Conservation (phyloP, 176 grass and related monocot genomes). For the Chrysopogon serrulatus region DNA sequence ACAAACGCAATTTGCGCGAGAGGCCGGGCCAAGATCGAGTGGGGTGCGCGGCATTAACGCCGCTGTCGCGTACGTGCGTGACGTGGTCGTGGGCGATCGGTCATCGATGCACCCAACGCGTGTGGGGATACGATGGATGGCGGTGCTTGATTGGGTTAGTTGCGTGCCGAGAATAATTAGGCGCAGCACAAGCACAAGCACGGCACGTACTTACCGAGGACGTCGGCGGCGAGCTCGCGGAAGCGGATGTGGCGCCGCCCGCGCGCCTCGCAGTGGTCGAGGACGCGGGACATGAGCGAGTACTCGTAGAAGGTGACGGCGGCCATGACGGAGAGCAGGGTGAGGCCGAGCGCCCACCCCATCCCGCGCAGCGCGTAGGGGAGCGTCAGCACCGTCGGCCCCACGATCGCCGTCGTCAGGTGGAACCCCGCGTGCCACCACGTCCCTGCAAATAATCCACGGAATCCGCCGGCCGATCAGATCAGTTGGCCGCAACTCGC, state of each 20-base stretch:
- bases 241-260: constrained; percentile 86
- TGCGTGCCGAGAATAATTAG: not conserved
- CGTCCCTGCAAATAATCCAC: constrained; percentile 27
- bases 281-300: constrained; percentile 78
- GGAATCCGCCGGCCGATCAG: not conserved
- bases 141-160: not conserved
- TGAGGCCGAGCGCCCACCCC: constrained; percentile 73
- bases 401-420: constrained; percentile 90
- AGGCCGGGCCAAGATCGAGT: not conserved
- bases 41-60: constrained; percentile 4
- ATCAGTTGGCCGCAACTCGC: not conserved
- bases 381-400: constrained; percentile 85
- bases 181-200: too few relatives aligned
- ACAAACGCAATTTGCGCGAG: not conserved
- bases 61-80: too few relatives aligned
- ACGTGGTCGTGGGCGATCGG: too few relatives aligned
- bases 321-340: constrained; percentile 42
- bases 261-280: constrained; percentile 85
- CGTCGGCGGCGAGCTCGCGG: constrained; percentile 87
- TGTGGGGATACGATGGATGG: not conserved
- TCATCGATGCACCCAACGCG: constrained; percentile 7
- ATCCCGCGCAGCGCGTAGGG: constrained; percentile 81
- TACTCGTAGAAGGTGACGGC: constrained; percentile 88
- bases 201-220: constrained; percentile 52
- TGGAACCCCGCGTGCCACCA: constrained; percentile 98